Conservation (phyloP, 1,284 basidiomycete genomes). For the Boletus hoseneyae region DNA sequence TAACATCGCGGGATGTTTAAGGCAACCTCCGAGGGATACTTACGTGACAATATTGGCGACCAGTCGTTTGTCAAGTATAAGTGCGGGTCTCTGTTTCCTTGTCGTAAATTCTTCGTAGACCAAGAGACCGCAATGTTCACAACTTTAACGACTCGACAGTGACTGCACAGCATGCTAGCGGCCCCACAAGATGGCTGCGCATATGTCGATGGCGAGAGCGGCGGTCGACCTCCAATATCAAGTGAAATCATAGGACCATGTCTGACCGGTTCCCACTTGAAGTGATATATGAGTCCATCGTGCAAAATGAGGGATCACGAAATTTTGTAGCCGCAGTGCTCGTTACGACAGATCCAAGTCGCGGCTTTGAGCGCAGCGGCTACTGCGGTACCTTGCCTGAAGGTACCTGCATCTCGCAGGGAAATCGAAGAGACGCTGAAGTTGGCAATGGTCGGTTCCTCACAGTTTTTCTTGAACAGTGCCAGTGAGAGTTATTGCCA, state of each 20-base stretch:
- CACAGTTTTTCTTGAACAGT: not conserved
- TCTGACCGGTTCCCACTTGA: not conserved
- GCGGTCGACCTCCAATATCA: not conserved
- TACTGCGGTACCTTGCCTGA: conserved; percentile 10
- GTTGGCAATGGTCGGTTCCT: not conserved
- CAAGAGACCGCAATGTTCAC: not conserved
- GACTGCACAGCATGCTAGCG: conserved; percentile 14
- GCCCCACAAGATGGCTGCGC: not conserved
- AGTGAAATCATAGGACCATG: not conserved
- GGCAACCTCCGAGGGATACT: conserved; percentile 15
- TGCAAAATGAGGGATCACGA: not conserved
- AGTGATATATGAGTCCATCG: not conserved
- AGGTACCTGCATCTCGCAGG: not conserved
- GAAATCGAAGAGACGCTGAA: not conserved
- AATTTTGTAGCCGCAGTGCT: not conserved
- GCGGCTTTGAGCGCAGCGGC: conserved; percentile 6
- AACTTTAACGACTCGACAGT: not conserved
- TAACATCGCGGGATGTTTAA: conserved; percentile 2
- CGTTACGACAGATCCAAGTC: conserved; percentile 1
- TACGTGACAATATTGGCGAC: not conserved
- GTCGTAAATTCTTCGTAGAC: not conserved
- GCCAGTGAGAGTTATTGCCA: too few species aligned
- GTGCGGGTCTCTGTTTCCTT: not conserved
- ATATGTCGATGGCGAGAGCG: conserved; percentile 4
- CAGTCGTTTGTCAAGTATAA: not conserved